phyloP scores from a whole-genome alignment of 176 grass and related monocot genomes.

The Luzula sylvatica region DNA sequence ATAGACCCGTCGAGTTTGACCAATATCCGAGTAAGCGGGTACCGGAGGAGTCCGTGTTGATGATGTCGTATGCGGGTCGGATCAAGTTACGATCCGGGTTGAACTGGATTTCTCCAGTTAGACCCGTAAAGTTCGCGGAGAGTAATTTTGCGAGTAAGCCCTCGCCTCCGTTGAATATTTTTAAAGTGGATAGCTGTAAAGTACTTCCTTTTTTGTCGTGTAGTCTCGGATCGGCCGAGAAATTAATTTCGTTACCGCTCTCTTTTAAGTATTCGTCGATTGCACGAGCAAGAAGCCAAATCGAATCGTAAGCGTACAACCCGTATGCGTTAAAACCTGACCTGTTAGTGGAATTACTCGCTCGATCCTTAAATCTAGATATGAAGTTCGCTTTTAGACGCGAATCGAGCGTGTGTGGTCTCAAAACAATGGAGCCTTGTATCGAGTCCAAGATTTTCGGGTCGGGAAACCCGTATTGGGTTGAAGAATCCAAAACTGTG shows the following conservation, averaged over 20 bases:
- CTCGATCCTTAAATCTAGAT: constrained; percentile 42
- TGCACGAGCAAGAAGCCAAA: constrained; percentile 65
- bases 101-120: constrained; percentile 55
- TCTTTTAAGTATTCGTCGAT: constrained; percentile 43
- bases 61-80: constrained; percentile 56
- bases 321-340: constrained; percentile 50
- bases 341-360: constrained; percentile 27
- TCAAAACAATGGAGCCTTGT: constrained; percentile 64
- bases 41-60: constrained; percentile 39
- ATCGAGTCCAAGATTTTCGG: constrained; percentile 34
- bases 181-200: constrained; percentile 43
- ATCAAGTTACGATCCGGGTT: constrained; percentile 44
- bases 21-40: constrained; percentile 54
- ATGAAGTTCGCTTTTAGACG: constrained; percentile 45
- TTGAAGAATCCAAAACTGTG: constrained; percentile 67
- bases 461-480: background rate
- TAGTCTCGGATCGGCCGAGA: constrained; percentile 52
- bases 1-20: constrained; percentile 67
- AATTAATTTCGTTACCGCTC: constrained; percentile 32
- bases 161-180: constrained; percentile 51
- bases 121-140: constrained; percentile 58
- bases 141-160: constrained; percentile 52
- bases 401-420: constrained; percentile 52
- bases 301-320: constrained; percentile 75
- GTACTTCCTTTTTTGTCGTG: constrained; percentile 39